Base-by-base conservation (phyloP, 495 filamentous ascomycete species). In the Penicillium herquei region DNA sequence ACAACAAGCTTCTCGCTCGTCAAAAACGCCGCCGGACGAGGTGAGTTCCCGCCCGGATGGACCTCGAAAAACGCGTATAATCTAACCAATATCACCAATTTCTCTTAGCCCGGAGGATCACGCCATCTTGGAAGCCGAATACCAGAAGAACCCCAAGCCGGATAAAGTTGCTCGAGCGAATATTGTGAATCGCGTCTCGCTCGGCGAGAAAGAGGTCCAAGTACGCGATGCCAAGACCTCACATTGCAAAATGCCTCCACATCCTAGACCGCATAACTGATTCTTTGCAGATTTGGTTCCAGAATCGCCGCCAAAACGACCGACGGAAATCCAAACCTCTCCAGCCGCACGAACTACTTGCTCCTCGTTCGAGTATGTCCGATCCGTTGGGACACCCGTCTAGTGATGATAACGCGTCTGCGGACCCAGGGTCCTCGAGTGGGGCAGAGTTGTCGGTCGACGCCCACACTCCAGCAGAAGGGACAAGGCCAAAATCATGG, bases 131-230 rank as follows among this genome's bases (percentile, higher is more conserved):
- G 93, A 98, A 73, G 80, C 86, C 26, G 92, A 94, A 62, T 98
- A 96, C 68, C 79, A 84, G 58, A 78, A 77, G 35, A 92, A 97
- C 66, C 80, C 91, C 3, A 96, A 96, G 68, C 95, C 95, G 50
- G 94, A 98, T 76, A 97, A 97, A 71, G 79, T 84, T 13, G 87
- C 88, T 65, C 89, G 94, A 66, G 80, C 87, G 42, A 87, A 86
- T 62, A 90, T 99, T 54, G 88, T 92, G 51, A 83, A 81, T 70
- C 85, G 83, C 67, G 95, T 98, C 51, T 86, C 88, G 43, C 81
- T 99, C 62, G 94, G 89, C 57, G 94, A 99, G 74, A 97, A 97
- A 70, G 93, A 97, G 78, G 91, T 98, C 14, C 95, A 98, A 84
- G 94, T 97, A 64, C 79, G 88, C 52, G 56, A 64, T 58, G 55